These are phyloP conservation scores for Beauveria medogensis DNA, from an alignment of 2,329 filamentous ascomycete genomes.

Conservation along the genomic window DNA sequence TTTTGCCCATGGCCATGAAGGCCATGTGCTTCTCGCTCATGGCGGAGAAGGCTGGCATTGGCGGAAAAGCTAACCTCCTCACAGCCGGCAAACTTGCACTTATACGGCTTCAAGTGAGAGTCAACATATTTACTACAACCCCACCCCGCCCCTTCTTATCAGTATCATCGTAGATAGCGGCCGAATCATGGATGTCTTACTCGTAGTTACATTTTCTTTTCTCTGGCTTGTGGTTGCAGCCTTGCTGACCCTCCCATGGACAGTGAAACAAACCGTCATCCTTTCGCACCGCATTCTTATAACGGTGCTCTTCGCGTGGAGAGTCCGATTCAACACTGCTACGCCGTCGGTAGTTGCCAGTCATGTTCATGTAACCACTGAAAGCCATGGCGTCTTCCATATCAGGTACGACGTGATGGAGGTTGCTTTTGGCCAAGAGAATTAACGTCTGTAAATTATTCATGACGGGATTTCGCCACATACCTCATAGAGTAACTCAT, in stretches of 20 bases:
- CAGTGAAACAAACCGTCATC: conserved; percentile 86
- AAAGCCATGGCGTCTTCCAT: too few relatives aligned
- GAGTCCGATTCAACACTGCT: too few relatives aligned
- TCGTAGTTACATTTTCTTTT: conserved; percentile 99
- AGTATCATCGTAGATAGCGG: conserved; percentile 15
- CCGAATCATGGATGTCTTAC: conserved; percentile 48
- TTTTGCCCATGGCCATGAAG: conserved; percentile 93
- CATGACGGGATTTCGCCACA: too few relatives aligned
- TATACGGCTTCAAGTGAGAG: conserved; percentile 92
- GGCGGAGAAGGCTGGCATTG: conserved; percentile 86
- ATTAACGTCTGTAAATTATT: too few relatives aligned
- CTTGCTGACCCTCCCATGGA: conserved; percentile 57
- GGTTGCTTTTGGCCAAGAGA: too few relatives aligned
- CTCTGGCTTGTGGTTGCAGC: conserved; percentile 82
- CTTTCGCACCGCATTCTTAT: conserved; percentile 56
- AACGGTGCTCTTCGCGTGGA: conserved; percentile 36
- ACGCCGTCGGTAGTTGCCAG: too few relatives aligned
- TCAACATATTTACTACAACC: conserved; percentile 81
- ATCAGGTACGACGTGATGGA: too few relatives aligned
- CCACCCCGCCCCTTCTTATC: conserved; percentile 7
- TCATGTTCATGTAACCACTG: too few relatives aligned
- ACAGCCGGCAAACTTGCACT: conserved; percentile 80
- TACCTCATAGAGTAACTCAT: too few relatives aligned
- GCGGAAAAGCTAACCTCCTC: conserved; percentile 86
- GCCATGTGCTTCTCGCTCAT: conserved; percentile 91